Conservation (phyloP, 2,329 filamentous ascomycete species). For the Ceratocystis colombiana region DNA sequence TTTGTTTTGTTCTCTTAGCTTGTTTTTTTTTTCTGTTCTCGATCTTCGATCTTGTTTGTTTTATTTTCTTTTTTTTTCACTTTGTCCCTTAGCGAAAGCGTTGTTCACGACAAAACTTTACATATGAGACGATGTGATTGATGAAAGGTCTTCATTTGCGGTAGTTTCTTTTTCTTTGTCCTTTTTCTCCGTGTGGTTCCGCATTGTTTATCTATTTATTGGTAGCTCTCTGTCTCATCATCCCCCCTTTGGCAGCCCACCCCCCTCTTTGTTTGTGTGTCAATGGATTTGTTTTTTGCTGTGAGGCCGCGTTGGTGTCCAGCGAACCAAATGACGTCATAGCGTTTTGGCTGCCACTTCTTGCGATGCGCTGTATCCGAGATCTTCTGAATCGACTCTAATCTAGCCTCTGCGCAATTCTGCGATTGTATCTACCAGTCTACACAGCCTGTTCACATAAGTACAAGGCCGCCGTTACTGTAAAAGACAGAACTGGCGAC, state of each 20-base stretch:
- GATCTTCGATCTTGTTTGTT: neutral
- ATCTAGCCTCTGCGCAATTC: neutral
- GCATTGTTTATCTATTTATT: slow-evolving; percentile 6
- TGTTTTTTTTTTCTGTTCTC: neutral
- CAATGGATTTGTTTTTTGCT: neutral
- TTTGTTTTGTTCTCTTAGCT: neutral
- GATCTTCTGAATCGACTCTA: neutral
- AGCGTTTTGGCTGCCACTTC: neutral
- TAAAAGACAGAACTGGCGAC: slow-evolving; percentile 9
- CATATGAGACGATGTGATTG: slow-evolving; percentile 3
- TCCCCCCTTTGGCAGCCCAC: neutral
- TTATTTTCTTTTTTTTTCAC: slow-evolving; percentile 9
- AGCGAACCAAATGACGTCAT: neutral
- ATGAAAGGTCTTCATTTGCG: slow-evolving; percentile 14
- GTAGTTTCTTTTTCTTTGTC: neutral
- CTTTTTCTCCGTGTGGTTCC: neutral
- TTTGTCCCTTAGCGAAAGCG: slow-evolving; percentile 13
- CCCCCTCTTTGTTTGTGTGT: neutral
- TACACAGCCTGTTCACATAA: neutral
- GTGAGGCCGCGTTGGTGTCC: neutral
- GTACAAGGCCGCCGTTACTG: slow-evolving; percentile 1
- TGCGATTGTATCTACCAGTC: neutral
- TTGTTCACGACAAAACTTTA: slow-evolving; percentile 17
- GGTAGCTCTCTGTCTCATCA: neutral
- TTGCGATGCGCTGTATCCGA: neutral